Base-by-base conservation (phyloP, 768 basidiomycete species). In the Phylloporus arenicola region DNA sequence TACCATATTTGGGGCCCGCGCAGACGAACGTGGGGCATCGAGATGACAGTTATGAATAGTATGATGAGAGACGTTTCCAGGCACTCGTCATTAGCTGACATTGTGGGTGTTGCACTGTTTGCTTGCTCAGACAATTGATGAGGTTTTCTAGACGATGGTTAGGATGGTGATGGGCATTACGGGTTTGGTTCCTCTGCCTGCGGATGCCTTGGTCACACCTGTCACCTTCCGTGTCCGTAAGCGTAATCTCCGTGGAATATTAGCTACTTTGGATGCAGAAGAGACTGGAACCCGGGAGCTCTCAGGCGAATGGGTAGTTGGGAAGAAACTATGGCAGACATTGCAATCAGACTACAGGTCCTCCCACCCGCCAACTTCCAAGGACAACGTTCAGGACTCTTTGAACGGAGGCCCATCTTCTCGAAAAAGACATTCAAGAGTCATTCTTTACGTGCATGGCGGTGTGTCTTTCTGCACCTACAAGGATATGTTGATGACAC, bases 301-400 rank as follows among this genome's bases (percentile, higher is more conserved):
- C 27, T 83, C 83, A 1, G 95, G 92, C 1, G 95, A 99, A 73
- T 99, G 95, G 95, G 84, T 98, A 20, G 87, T 97, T n/a, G 91
- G 91, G 31, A 88, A 87, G 66, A 82, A 81, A 55, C 81, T 94
- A 0, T 99, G 95, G 95, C 83, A 83, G 55, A 73, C 82, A 25
- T 74, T 96, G 57, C 92, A 96, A 61, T 72, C 77, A 14, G 91
- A 94, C 60, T 88, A 89, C 81, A 83, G 78, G 61, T 73, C 77
- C 16, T 64, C 73, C n/a, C 64, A 66, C 52, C 52, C 43, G 50
- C 62, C 30, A 35, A 54, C 50, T 38, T 55, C 60, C 46, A 62
- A 57, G 45, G 51, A 56, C 20, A 47, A 55, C 17, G 45, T 54
- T 19, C 38, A 51, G 43, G 61, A 55, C 14, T 54, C 50, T 48